phyloP scores from a whole-genome alignment of 176 grass and related monocot genomes.

The Aegilops tauschii region DNA sequence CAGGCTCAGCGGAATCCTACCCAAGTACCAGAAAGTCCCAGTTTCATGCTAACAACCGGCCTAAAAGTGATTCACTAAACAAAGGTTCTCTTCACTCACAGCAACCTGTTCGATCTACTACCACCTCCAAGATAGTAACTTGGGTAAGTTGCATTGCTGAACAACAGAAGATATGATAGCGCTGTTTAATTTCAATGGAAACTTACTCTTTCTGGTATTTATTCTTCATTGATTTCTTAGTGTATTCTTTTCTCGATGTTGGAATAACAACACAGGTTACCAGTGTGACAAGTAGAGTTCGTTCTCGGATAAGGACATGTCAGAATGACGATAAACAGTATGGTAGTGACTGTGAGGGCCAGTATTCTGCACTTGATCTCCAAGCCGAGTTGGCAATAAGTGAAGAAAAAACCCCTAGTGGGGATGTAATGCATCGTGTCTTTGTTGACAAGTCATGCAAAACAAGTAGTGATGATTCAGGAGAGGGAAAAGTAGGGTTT shows the following conservation, averaged over 20 bases:
- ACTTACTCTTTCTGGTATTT: conserved; percentile 13
- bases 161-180: too few species aligned
- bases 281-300: conserved; percentile 77
- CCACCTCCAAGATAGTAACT: conserved; percentile 71
- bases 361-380: conserved; percentile 39
- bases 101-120: conserved; percentile 51
- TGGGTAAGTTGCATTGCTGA: conserved; percentile 48
- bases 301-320: conserved; percentile 44
- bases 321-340: conserved; percentile 34
- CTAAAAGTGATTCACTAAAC: conserved; percentile 15
- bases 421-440: not conserved
- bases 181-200: conserved; percentile 2
- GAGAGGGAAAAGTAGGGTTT: conserved; percentile 51
- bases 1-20: conserved; percentile 21
- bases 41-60: conserved; percentile 7
- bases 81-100: conserved; percentile 30
- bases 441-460: conserved; percentile 27
- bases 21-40: conserved; percentile 10
- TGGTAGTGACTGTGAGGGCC: not conserved
- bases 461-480: conserved; percentile 55
- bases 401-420: conserved; percentile 37
- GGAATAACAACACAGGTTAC: conserved; percentile 68
- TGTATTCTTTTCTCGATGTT: conserved; percentile 34
- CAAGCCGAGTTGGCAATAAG: conserved; percentile 44
- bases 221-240: conserved; percentile 27